Evolutionary conservation across 805 yeast species (phyloP).

Genomic region (Zygotorulaspora danielsina): DNA sequence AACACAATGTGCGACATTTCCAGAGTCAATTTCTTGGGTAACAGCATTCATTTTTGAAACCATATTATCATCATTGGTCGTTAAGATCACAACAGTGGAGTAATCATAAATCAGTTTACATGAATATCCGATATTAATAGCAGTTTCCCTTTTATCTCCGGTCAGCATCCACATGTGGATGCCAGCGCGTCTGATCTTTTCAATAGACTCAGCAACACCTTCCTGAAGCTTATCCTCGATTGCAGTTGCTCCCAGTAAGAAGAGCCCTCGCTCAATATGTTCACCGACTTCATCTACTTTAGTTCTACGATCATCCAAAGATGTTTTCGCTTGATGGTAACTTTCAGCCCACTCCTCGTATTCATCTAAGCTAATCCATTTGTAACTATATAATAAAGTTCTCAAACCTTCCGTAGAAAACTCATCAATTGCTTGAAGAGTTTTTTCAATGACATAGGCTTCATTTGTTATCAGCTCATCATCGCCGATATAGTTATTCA

Average conservation of each 20-base stretch:
- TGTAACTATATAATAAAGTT: slow-evolving; percentile 78
- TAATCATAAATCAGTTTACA: slow-evolving; percentile 90
- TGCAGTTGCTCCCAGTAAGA: slow-evolving; percentile 87
- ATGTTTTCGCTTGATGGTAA: slow-evolving; percentile 72
- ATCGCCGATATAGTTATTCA: slow-evolving; percentile 41
- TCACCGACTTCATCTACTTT: slow-evolving; percentile 72
- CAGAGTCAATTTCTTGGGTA: slow-evolving; percentile 63
- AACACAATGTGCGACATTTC: slow-evolving; percentile 87
- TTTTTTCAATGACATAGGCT: slow-evolving; percentile 72
- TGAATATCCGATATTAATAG: slow-evolving; percentile 93
- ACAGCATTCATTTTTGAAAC: slow-evolving; percentile 70
- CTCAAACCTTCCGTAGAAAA: slow-evolving; percentile 94
- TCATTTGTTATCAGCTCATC: slow-evolving; percentile 65
- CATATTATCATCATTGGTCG: slow-evolving; percentile 52
- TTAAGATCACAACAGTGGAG: slow-evolving; percentile 76
- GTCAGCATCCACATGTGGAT: slow-evolving; percentile 97
- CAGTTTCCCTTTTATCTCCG: slow-evolving; percentile 97
- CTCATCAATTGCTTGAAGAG: slow-evolving; percentile 86
- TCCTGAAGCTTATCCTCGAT: slow-evolving; percentile 94
- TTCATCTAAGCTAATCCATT: slow-evolving; percentile 56
- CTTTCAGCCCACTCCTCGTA: slow-evolving; percentile 64
- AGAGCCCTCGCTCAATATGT: slow-evolving; percentile 61
- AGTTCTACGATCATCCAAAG: slow-evolving; percentile 60
- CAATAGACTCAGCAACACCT: slow-evolving; percentile 96
- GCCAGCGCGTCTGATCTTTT: slow-evolving; percentile 86